Base-by-base conservation (phyloP, 257 asterid genomes). In the Lavandula angustifolia region DNA sequence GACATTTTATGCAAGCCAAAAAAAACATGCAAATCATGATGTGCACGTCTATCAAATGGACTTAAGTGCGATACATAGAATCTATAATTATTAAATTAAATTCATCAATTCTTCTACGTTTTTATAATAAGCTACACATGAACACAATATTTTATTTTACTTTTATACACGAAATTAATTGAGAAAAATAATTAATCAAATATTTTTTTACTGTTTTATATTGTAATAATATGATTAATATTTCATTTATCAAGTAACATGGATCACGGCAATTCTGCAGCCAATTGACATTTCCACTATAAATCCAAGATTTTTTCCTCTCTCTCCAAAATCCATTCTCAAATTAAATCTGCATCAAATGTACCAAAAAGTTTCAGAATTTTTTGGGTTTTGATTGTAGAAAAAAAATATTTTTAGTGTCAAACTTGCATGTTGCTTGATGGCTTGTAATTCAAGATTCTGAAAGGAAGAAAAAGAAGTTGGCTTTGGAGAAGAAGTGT, bases 381-480 rank as follows among this genome's bases (percentile, higher is more conserved):
- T 11, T 43, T 34, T 27, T 13, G 14, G 12, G 16, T 47, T 54
- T 35, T 14, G 32, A 32, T 18, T 61, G 17, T 12, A n/a, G n/a
- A 11, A 7, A 37, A 17, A 17, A 8, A 35, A 31, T 7, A 32
- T 33, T 55, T 55, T 54, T 52, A 12, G 22, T 13, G 1, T n/a
- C 5, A 6, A 10, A 22, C 27, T 22, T 22, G 38, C 27, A 22
- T 22, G 27, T 22, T 22, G 27, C 27, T 22, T 22, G 27, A 2
- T 38, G 31, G 75, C 79, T 70, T 73, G 55, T 47, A 1, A 31
- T 58, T 77, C 66, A 71, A 77, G 85, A 67, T 60, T 67, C 65
- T 64, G 73, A 60, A 22, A 38, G 48, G 48, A 48, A 18, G 7
- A 29, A 62, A 60, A 49, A 44, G 13, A n/a, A 52, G 18, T 51